phyloP scores from a whole-genome alignment of 2,329 filamentous ascomycete species.

The Paraphaeosphaeria minitans region DNA sequence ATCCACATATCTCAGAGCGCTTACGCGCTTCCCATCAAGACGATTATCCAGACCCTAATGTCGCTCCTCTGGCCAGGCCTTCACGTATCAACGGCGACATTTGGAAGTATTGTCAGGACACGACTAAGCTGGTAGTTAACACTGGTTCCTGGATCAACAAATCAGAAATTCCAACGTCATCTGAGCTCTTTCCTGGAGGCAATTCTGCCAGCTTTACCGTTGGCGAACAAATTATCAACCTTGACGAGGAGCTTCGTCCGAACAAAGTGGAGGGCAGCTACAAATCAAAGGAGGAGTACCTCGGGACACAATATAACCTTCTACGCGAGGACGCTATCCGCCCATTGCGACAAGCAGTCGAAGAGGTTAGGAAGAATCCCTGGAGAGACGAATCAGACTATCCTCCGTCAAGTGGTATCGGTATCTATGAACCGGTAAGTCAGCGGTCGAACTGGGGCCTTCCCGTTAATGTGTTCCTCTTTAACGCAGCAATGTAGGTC shows the following conservation, averaged over 20 bases:
- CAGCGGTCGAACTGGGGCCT: not conserved
- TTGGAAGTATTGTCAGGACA: slow-evolving; percentile 29
- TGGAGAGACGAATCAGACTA: slow-evolving; percentile 61
- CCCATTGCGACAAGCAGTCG: slow-evolving; percentile 70
- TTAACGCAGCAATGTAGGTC: slow-evolving; percentile 56
- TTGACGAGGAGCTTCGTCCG: slow-evolving; percentile 26
- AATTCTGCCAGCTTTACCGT: slow-evolving; percentile 1
- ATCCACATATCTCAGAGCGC: slow-evolving; percentile 22
- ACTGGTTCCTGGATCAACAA: slow-evolving; percentile 35
- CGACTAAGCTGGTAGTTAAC: slow-evolving; percentile 19
- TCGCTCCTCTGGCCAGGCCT: slow-evolving; percentile 19
- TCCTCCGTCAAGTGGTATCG: slow-evolving; percentile 35
- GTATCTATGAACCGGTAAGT: slow-evolving; percentile 44
- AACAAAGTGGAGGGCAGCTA: slow-evolving; percentile 58
- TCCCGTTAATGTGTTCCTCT: not conserved
- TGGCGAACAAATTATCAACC: slow-evolving; percentile 27
- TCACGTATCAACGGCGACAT: slow-evolving; percentile 31
- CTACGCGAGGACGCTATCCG: slow-evolving; percentile 75
- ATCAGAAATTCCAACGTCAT: slow-evolving; percentile 61
- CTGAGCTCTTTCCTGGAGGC: slow-evolving; percentile 53
- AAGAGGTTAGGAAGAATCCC: slow-evolving; percentile 59
- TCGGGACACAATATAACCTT: slow-evolving; percentile 75
- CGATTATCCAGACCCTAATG: slow-evolving; percentile 16
- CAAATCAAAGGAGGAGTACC: slow-evolving; percentile 66
- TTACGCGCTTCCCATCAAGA: slow-evolving; percentile 7